A percentile compares a stretch with the other conserved stretches of the same genome.
Evolutionary conservation across 2,329 filamentous ascomycete genomes (phyloP).

Genomic region (Nothophoma quercina): DNA sequence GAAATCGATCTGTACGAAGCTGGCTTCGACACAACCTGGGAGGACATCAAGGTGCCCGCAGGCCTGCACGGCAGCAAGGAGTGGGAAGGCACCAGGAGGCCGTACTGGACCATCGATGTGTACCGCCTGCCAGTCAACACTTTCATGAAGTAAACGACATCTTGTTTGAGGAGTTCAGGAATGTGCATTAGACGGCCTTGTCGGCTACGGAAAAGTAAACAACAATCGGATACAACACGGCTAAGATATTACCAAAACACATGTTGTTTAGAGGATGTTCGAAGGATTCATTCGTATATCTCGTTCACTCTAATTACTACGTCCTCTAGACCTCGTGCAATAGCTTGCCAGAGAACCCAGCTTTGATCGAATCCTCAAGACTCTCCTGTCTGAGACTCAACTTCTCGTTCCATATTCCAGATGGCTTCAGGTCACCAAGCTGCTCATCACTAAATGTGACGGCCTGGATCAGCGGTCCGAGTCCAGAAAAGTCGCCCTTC

Average conservation of each 20-base stretch:
- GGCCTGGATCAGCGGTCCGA: conserved; percentile 31
- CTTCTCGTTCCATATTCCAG: conserved; percentile 50
- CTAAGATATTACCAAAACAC: too few relatives aligned
- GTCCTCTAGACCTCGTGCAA: conserved; percentile 9
- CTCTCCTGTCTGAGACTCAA: conserved; percentile 52
- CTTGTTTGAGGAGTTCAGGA: neutral
- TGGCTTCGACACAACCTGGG: conserved; percentile 47
- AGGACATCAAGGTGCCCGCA: conserved; percentile 44
- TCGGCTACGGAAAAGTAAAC: neutral
- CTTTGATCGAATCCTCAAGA: conserved; percentile 48
- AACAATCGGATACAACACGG: neutral
- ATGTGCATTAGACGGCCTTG: neutral
- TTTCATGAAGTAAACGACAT: conserved; percentile 38
- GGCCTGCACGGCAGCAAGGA: conserved; percentile 45
- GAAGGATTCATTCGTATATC: neutral
- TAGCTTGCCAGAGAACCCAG: conserved; percentile 28
- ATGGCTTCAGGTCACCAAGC: conserved; percentile 34
- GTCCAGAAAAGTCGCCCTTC: conserved; percentile 43
- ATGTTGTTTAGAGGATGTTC: too few relatives aligned
- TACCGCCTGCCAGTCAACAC: conserved; percentile 48
- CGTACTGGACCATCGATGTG: conserved; percentile 49
- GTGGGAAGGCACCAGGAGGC: conserved; percentile 46
- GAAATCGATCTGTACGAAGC: conserved; percentile 48
- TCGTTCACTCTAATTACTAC: neutral
- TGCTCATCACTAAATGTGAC: conserved; percentile 25